Evolutionary conservation across 202 grass and related monocot genomes (phyloP), one percentile per base, ranked within the genome.

Genomic region (Panicum virgatum): DNA sequence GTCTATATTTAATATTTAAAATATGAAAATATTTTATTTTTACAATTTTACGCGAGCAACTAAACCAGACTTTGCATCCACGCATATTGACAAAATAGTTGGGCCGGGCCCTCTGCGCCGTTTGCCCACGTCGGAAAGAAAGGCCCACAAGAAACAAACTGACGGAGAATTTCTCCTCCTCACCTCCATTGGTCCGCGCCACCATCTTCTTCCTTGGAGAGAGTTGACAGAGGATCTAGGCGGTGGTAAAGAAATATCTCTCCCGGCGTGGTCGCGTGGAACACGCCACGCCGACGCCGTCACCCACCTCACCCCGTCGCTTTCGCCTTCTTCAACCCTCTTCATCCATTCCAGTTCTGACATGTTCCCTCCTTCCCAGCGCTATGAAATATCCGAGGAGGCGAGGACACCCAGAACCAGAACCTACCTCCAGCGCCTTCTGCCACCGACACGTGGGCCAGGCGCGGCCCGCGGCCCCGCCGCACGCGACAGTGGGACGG

Each of bases 331-430:
- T 70, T 47, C 50, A 71, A 30, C 34, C 12, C 58, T 9, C 26
- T 37, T 40, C 7, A n/a, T n/a, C n/a, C n/a, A 60, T 13, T 60
- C 57, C 23, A 14, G 25, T 6, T 60, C 57, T 60, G 23, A 60
- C 25, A 60, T 27, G 11, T 59, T 59, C n/a, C n/a, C n/a, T 23
- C 56, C 23, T 59, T 59, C 56, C 56, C 4, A 26, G 6, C 4
- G 52, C n/a, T 80, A 25, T 50, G 44, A 26, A 70, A 70, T 48
- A 71, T 50, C 68, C 67, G n/a, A n/a, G n/a, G n/a, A n/a, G n/a
- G n/a, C n/a, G n/a, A n/a, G n/a, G 25, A 26, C 23, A 11, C 11
- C n/a, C n/a, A n/a, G n/a, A n/a, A n/a, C 19, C 72, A 9, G 7
- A 38, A 11, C 27, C 47, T 7, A 6, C 18, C 4, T 22, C 18